These are phyloP conservation scores for Fusarium drepaniforme DNA, from an alignment of 2,329 filamentous ascomycete species.

Conservation along the genomic window DNA sequence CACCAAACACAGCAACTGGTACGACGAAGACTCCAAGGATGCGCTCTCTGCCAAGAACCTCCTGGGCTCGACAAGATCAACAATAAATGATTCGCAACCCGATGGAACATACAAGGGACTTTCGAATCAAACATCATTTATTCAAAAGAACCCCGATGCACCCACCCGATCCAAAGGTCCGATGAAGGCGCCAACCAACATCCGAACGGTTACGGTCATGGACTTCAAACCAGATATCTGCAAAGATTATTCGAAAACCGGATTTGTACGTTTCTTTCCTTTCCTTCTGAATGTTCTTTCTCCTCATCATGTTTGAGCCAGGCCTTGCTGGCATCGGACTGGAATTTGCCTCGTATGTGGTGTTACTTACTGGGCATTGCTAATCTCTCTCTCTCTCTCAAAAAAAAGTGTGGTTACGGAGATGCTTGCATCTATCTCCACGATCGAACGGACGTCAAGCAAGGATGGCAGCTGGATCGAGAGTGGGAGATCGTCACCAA, in stretches of 20 bases:
- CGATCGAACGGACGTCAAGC: conserved; percentile 82
- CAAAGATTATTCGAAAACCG: conserved; percentile 86
- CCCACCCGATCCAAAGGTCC: conserved; percentile 81
- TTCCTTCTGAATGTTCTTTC: conserved; percentile 8
- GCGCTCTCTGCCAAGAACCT: conserved; percentile 64
- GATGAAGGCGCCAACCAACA: conserved; percentile 88
- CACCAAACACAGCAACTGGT: conserved; percentile 91
- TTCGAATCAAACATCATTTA: conserved; percentile 79
- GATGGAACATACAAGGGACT: conserved; percentile 84
- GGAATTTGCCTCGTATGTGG: conserved; percentile 35
- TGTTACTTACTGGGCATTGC: conserved; percentile 21
- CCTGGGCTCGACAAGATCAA: conserved; percentile 66
- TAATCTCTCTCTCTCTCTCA: conserved; percentile 21
- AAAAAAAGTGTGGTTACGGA: conserved; percentile 45
- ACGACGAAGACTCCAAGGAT: conserved; percentile 76
- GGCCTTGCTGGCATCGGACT: conserved; percentile 18
- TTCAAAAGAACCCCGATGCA: conserved; percentile 84
- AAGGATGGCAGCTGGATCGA: conserved; percentile 94
- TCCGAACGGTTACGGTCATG: conserved; percentile 89
- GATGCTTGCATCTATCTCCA: conserved; percentile 80
- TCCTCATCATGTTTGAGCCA: conserved; percentile 31
- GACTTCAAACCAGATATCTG: conserved; percentile 95
- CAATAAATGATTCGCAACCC: conserved; percentile 49
- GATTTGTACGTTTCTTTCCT: conserved; percentile 44
- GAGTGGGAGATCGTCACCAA: conserved; percentile 93